Evolutionary conservation across 1,284 basidiomycete genomes (phyloP), one percentile per base, ranked within the genome.

Genomic region (Tetrapyrgos nigripes): DNA sequence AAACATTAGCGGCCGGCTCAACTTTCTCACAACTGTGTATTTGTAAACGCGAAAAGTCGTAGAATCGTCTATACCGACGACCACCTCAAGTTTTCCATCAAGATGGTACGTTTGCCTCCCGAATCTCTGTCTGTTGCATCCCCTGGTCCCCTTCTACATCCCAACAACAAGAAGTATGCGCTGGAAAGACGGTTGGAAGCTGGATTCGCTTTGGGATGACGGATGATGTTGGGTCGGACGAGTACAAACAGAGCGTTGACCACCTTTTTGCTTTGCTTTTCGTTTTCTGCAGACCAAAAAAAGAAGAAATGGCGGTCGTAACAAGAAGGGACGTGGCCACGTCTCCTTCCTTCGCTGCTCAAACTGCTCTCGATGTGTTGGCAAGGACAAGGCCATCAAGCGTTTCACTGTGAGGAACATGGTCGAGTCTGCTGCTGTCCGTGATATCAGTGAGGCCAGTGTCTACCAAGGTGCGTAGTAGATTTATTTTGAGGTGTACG

Each of bases 361-460:
- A 66, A 99, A 99, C 91, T 99, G 97, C 87, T 94, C 94, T 72
- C 92, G 95, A 65, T 92, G 88, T 73, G 93, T 96, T 56, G 88
- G 83, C 66, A 97, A 96, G 87, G 97, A 99, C 86, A 99, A 98
- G 89, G 97, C 97, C 67, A 98, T 99, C 91, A 99, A 99, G 86
- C 87, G 97, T 62, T 98, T 98, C 89, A 98, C 96, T 56, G 96
- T 99, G 73, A 91, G 96, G 80, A 99, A 99, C 89, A 99, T 99
- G 92, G 96, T 99, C 63, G 96, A 99, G 87, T 93, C 94, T 72
- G 97, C 97, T 59, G 97, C 97, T 64, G 93, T 99, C 70, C 87
- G 97, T 71, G 97, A 99, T 84, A 91, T 99, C 76, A 94, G 91
- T 75, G 97, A 99, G 73, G 96, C 97, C 53, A 93, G 90, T 67